Conservation (phyloP, 306 rosid genomes). For the barrel medic (Medicago truncatula) region DNA sequence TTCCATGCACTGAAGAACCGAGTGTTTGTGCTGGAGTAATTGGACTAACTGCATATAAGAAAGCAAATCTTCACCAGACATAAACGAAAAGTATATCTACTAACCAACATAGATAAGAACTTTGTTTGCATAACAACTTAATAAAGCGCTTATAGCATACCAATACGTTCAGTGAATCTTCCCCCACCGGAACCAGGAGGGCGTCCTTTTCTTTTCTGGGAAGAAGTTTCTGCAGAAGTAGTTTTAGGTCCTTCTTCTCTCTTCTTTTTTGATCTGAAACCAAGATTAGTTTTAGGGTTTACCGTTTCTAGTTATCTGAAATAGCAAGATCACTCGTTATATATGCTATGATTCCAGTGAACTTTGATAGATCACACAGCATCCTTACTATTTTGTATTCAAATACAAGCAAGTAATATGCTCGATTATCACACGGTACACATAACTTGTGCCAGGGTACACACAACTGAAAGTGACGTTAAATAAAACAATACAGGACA, state of each 20-base stretch:
- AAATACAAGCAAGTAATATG: not conserved
- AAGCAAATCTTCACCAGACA: conserved; percentile 2
- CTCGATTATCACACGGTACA: conserved; percentile 9
- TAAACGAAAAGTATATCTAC: not conserved
- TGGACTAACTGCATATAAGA: conserved; percentile 57
- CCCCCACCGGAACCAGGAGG: too few species aligned
- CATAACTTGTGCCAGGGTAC: not conserved
- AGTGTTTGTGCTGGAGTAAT: conserved; percentile 49
- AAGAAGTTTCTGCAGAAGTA: too few species aligned
- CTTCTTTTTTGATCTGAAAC: too few species aligned
- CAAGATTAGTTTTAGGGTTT: too few species aligned
- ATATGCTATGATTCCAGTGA: conserved; percentile 11
- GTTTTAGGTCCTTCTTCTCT: too few species aligned
- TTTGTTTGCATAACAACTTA: too few species aligned
- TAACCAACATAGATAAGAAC: not conserved
- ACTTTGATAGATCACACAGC: conserved; percentile 24
- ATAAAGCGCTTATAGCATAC: not conserved
- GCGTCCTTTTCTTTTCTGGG: too few species aligned
- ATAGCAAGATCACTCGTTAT: conserved; percentile 7
- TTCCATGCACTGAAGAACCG: conserved; percentile 61
- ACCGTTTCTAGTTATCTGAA: conserved; percentile 61
- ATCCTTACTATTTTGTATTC: not conserved
- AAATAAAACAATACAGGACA: not conserved
- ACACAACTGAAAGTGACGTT: not conserved
- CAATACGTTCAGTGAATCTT: too few species aligned